Evolutionary conservation across 768 basidiomycete genomes (phyloP), one percentile per base, ranked within the genome.

Genomic region (Mycena vitilis): DNA sequence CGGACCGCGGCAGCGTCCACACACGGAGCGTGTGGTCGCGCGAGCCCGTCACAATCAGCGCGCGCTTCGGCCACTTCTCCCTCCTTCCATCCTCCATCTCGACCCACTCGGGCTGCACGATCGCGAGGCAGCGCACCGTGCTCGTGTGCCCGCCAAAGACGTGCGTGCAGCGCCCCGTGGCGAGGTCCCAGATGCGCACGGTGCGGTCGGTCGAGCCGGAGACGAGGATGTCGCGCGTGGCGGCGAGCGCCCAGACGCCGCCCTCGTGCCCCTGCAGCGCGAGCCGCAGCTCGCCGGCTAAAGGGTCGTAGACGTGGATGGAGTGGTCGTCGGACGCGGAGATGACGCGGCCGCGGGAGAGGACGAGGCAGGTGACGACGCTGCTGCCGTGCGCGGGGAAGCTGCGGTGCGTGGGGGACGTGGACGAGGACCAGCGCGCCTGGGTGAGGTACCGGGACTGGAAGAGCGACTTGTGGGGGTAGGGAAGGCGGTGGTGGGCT

Each of bases 291-390:
- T 88, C 85, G 15, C 97, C 97, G 0, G 91, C 93, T 34, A 86
- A 78, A n/a, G 95, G 96, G 25, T 91, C 92, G 78, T 97, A 98
- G 53, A 99, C 90, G 75, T 96, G 94, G 75, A 99, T 98, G 5
- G 95, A 94, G 74, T 98, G 95, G 79, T 98, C 96, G 78, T 99
- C 97, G 0, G 95, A 97, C 13, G 97, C 96, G 13, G 95, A 96
- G 75, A 99, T 95, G 80, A 99, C 95, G 68, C 96, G 95, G 37
- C 94, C 93, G 68, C 90, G 89, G 57, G 97, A 98, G 82, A 99
- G 95, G 73, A 98, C 88, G 53, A 98, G 89, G 78, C 96, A 98
- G 48, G 97, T 99, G 77, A 99, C 95, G 69, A 98, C 97, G 25
- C 92, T 90, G 52, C 88, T 88, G 0, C 95, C 95, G 73, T 96